Conservation (phyloP, 495 filamentous ascomycete species). For the Aspergillus ellipticus region DNA sequence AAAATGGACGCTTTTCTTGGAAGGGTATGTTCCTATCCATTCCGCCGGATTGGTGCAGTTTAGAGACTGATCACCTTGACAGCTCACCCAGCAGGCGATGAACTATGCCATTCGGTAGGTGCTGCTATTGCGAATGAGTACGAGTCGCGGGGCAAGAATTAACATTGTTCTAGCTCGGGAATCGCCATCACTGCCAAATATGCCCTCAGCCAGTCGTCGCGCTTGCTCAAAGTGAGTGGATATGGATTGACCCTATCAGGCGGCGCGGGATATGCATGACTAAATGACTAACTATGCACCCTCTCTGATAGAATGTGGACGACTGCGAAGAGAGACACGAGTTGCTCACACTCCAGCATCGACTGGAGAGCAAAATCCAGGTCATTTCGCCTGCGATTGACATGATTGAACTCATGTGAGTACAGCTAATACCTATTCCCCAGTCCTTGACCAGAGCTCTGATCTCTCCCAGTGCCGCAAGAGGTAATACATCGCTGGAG, state of each 20-base stretch:
- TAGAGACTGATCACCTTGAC: conserved; percentile 16
- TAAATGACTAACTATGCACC: conserved; percentile 15
- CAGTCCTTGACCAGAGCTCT: neutral
- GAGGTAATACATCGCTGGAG: conserved; percentile 93
- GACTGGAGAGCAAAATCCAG: conserved; percentile 78
- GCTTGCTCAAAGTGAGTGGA: conserved; percentile 67
- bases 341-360: conserved; percentile 65
- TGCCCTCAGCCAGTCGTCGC: conserved; percentile 75
- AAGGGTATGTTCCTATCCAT: conserved; percentile 46
- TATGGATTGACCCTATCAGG: neutral
- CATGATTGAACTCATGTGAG: conserved; percentile 86
- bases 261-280: neutral
- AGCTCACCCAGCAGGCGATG: conserved; percentile 80
- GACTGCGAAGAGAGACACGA: conserved; percentile 63
- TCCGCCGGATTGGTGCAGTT: neutral
- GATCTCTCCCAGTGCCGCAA: conserved; percentile 58
- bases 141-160: neutral
- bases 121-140: neutral
- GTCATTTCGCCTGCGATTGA: conserved; percentile 92
- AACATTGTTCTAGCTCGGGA: conserved; percentile 58
- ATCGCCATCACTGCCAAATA: conserved; percentile 83
- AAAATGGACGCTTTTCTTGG: conserved; percentile 77
- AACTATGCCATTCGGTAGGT: conserved; percentile 77
- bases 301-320: conserved; percentile 54
- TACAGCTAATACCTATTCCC: neutral